Base-by-base conservation (phyloP, 768 basidiomycete genomes). In the Xerocomus spinulosus region DNA sequence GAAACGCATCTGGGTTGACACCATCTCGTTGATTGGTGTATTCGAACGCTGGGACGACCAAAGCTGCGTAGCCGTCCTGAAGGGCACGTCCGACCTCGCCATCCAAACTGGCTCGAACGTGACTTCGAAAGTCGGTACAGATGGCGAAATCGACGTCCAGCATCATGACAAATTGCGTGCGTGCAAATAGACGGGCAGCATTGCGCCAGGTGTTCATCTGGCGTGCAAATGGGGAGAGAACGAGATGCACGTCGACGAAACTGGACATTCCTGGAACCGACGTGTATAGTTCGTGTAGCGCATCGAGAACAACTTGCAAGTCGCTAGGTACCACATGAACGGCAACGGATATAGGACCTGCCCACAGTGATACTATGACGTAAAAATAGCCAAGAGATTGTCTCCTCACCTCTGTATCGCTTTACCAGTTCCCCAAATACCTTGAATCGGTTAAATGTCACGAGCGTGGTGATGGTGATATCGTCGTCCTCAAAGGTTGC, bases 201-300 rank as follows among this genome's bases (percentile, higher is more conserved):
- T 93, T 93, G 28, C 92, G 77, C 87, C 90, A 93, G 20, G 87
- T 82, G 66, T 94, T 94, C 73, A 94, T 85, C 62, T 92, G 87
- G 5, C 90, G 79, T 51, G 85, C 83, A 53, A 85, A 87, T 3
- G 80, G 76, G 57, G 91, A 88, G 53, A 92, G 73, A 25, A 93
- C 84, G 42, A 94, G 80, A 60, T 94, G 92, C 12, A 93, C 80
- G 62, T 93, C 92, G 42, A 92, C 87, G 56, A 78, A 82, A 23
- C 66, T 70, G 37, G 78, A 69, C 78, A 92, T 85, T 46, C 68
- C 73, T 2, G 79, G 78, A 3, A 81, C 82, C 8, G 84, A 80
- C 5, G 73, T 72, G 68, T 92, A 86, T 35, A 92, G 71, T 6
- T 70, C 70, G 56, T 84, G 81, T 23, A 92, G 72, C 12, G 80